phyloP scores from a whole-genome alignment of 345 rosid species.

The Rhodamnia argentea region DNA sequence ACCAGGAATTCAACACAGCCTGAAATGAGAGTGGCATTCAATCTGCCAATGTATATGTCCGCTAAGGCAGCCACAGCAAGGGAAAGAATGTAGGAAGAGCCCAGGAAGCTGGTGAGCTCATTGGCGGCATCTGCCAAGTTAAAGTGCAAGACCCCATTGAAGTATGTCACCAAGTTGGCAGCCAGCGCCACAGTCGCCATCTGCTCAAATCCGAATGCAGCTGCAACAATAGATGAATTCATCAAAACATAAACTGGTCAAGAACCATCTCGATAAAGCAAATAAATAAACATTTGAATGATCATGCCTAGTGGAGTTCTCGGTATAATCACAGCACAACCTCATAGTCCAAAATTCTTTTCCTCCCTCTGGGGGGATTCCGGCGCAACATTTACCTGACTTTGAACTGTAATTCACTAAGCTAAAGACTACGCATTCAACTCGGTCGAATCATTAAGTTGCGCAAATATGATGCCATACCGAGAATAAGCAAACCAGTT shows the following conservation, averaged over 20 bases:
- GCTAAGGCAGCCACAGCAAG: constrained; percentile 27
- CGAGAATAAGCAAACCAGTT: constrained; percentile 2
- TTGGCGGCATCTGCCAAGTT: constrained; percentile 43
- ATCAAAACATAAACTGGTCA: not conserved
- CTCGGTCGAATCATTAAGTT: not conserved
- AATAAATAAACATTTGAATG: not conserved
- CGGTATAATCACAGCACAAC: not conserved
- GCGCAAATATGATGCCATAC: constrained; percentile 1
- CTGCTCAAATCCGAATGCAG: constrained; percentile 24
- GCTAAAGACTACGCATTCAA: not conserved
- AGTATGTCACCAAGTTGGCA: constrained; percentile 41
- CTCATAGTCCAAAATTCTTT: not conserved
- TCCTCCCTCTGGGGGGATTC: not conserved
- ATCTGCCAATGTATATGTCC: constrained; percentile 37
- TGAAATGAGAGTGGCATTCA: constrained; percentile 22
- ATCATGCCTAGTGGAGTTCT: not conserved
- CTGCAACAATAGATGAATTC: constrained; percentile 14
- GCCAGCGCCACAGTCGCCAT: constrained; percentile 32
- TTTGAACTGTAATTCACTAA: not conserved
- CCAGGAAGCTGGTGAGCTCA: constrained; percentile 42
- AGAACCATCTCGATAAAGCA: not conserved
- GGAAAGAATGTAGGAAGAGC: constrained; percentile 29
- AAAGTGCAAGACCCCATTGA: constrained; percentile 37
- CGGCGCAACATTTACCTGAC: not conserved
- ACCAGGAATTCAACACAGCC: constrained; percentile 34